A percentile compares a stretch with the other conserved stretches of the same genome.
These are phyloP conservation scores for Capsicum rhomboideum DNA, from an alignment of 257 asterid species.

Conservation along the genomic window DNA sequence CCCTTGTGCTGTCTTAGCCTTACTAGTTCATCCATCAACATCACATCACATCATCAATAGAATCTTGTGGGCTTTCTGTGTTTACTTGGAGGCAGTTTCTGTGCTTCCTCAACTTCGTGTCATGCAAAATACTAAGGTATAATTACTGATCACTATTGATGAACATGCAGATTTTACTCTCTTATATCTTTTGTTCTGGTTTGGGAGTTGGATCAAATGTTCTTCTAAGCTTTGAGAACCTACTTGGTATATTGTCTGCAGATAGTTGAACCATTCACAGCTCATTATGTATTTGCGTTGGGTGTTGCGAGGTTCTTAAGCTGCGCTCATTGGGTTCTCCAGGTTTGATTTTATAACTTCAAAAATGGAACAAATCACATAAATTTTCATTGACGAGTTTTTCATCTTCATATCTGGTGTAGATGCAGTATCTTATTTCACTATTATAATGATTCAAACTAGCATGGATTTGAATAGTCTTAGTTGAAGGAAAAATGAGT, in stretches of 20 bases:
- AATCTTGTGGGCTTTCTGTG: constrained; percentile 42
- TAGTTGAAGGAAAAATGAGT: neutral
- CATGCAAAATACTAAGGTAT: constrained; percentile 46
- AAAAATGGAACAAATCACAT: neutral
- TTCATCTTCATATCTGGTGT: neutral
- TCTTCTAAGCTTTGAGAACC: neutral
- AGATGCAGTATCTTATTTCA: neutral
- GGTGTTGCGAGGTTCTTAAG: constrained; percentile 51
- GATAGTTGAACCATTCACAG: constrained; percentile 49
- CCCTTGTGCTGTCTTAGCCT: constrained; percentile 40
- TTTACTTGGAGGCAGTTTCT: constrained; percentile 43
- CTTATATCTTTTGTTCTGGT: neutral
- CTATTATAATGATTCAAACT: neutral
- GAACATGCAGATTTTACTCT: neutral
- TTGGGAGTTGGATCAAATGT: neutral
- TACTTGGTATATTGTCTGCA: neutral
- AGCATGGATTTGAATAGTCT: neutral
- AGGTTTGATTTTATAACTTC: constrained; percentile 22
- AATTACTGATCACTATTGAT: neutral
- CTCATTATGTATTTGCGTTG: constrained; percentile 47
- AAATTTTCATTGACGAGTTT: neutral
- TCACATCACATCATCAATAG: constrained; percentile 34
- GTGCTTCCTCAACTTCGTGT: constrained; percentile 43
- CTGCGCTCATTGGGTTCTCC: constrained; percentile 52
- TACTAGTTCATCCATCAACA: constrained; percentile 37